These are phyloP conservation scores for Fusarium continuum DNA, from an alignment of 2,329 filamentous ascomycete species.

Conservation along the genomic window DNA sequence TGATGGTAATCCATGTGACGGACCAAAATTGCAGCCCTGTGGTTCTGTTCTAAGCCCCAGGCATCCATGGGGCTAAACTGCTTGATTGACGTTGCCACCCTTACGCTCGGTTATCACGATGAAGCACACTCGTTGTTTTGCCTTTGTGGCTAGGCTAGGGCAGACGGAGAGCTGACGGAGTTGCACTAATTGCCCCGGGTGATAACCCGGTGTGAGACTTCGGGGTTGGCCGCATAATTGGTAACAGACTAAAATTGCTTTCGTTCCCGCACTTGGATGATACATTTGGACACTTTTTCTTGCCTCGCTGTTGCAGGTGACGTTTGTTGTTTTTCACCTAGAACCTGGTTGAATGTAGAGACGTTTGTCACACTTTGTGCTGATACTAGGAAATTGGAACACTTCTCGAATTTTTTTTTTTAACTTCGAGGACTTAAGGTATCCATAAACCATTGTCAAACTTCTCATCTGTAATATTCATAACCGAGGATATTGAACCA, in stretches of 20 bases:
- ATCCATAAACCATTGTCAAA: too few relatives aligned
- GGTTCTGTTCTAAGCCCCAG: constrained; percentile 11
- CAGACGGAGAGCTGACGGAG: constrained; percentile 11
- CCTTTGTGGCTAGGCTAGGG: constrained; percentile 37
- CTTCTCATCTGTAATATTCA: too few relatives aligned
- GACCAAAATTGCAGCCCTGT: constrained; percentile 42
- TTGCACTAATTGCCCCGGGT: constrained; percentile 26
- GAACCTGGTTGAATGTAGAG: not conserved
- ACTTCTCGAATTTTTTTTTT: not conserved
- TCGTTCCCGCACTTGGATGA: not conserved
- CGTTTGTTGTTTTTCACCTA: constrained; percentile 15
- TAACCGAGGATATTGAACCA: constrained; percentile 17
- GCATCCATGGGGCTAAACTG: constrained; percentile 9
- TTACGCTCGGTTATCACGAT: constrained; percentile 8
- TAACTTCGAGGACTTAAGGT: not conserved
- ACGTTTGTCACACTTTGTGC: constrained; percentile 29
- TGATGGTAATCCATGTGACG: constrained; percentile 39
- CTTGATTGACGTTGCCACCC: constrained; percentile 33
- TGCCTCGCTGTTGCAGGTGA: constrained; percentile 12
- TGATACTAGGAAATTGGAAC: not conserved
- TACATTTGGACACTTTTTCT: constrained; percentile 10
- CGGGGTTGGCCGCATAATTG: constrained; percentile 3
- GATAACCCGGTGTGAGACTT: constrained; percentile 11
- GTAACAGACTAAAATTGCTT: constrained; percentile 4
- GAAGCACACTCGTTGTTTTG: constrained; percentile 19